Base-by-base conservation (phyloP, 768 basidiomycete species). In the Mycena polygramma region DNA sequence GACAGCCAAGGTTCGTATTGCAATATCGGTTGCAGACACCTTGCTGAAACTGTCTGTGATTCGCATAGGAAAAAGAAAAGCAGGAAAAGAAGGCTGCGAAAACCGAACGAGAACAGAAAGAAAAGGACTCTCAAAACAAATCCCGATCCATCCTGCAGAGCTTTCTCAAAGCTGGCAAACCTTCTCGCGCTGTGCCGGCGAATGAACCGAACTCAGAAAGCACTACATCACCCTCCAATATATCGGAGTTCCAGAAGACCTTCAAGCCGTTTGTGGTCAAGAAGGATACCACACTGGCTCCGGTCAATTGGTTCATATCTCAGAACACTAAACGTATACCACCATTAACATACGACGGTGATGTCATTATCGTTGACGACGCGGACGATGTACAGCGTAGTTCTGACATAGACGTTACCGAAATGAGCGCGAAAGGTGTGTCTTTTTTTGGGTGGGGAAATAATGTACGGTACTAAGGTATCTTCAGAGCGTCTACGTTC, bases 221-320 rank as follows among this genome's bases (percentile, higher is more conserved):
- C 24, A 78, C 79, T 53, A 74, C 70, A 20, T 67, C 59, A 15
- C 61, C 88, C 54, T 84, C 83, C 8, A 77, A 75, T 37, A 72
- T 79, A 2, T 87, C 88, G 19, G 92, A 96, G 54, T 97, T 94
- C 74, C 87, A 91, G 63, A 88, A 83, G 74, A 84, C 85, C 1
- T 98, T 98, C 83, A 91, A 88, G 74, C 91, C 94, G 1, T 97
- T 95, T 77, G 84, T 88, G 7, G 73, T 93, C 68, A 94, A 93
- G 83, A 95, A 92, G 76, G 93, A 89, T 69, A 87, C 89, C 7
- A 83, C 85, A 35, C 74, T 96, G 20, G 94, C 95, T 4, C 92
- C 93, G 0, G 75, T 85, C 46, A 96, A 96, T 74, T 89, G 89
- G 84, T 95, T 94, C 80, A 79, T 75, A 63, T 72, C 70, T 53